Conservation (phyloP, 257 asterid species). For the Nicotiana undulata region DNA sequence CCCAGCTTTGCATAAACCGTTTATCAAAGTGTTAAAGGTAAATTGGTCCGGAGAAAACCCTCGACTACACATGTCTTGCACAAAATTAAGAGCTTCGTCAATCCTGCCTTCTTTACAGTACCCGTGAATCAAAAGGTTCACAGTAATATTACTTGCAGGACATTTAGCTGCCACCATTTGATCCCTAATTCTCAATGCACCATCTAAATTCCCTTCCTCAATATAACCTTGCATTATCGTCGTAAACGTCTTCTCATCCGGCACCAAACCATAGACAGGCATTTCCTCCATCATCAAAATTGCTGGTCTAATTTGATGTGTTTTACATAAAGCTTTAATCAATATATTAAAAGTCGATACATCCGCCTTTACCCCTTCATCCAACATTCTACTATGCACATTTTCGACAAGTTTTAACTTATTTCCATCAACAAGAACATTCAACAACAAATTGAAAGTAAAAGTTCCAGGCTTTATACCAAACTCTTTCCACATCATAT, state of each 20-base stretch:
- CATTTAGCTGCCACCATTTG: conserved; percentile 69
- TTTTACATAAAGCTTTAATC: conserved; percentile 83
- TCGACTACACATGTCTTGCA: conserved; percentile 50
- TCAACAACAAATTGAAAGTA: conserved; percentile 59
- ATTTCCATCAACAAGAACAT: conserved; percentile 76
- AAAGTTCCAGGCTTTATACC: conserved; percentile 49
- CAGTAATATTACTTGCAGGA: conserved; percentile 45
- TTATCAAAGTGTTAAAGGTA: conserved; percentile 73
- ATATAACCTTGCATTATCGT: conserved; percentile 88
- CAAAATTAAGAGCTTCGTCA: conserved; percentile 63
- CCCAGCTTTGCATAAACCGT: conserved; percentile 74
- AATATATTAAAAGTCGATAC: conserved; percentile 78
- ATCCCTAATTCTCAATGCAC: conserved; percentile 73
- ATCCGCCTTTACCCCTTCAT: conserved; percentile 45
- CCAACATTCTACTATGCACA: conserved; percentile 69
- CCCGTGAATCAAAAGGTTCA: conserved; percentile 72
- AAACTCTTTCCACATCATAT: conserved; percentile 58
- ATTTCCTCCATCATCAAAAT: conserved; percentile 93
- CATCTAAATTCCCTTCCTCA: conserved; percentile 70
- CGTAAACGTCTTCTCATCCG: conserved; percentile 84
- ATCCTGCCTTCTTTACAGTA: conserved; percentile 70
- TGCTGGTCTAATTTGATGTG: conserved; percentile 90
- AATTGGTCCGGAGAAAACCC: conserved; percentile 69
- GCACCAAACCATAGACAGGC: conserved; percentile 52
- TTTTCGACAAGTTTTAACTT: conserved; percentile 67